Base-by-base conservation (phyloP, 2,329 filamentous ascomycete genomes). In the Blastomyces emzantsi region DNA sequence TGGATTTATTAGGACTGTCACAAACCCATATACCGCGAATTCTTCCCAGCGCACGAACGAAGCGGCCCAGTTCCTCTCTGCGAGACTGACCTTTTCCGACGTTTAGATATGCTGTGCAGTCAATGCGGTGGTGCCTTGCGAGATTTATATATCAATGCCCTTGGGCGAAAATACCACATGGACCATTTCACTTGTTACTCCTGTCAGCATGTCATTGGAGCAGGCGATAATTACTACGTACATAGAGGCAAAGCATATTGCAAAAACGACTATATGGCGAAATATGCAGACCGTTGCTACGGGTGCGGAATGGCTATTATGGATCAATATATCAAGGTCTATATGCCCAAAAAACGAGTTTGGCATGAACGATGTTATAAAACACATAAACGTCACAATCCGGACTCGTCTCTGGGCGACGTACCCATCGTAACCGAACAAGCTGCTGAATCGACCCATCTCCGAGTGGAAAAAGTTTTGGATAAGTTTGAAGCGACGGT, bases 311-410 rank as follows among this genome's bases (percentile, higher is more conserved):
- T 58, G 55, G 17, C 55, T 1, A 28, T 58, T 58, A 58, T 58
- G 55, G 55, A 58, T 43, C 55, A 58, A 13, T 58, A 58, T 43
- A 58, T 58, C 9, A 58, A 58, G 22, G 55, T 41, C 43, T 58
- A 58, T 43, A 39, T 36, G 13, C 55, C 55, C 2, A 58, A 22
- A 28, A 58, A 41, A 22, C 19, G 36, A 43, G 36, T 58, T 9
- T 58, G 55, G 55, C 55, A 58, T 58, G 36, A 43, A 41, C 36
- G 55, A 3, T 58, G 55, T 17, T 58, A 58, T 58, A 43, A 43
- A n/a, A 43, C 22, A 13, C 55, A 58, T 58, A 58, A 58, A 28
- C 55, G 55, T 25, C 55, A 58, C 36, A 58, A 58, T n/a, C 55
- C 55, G 22, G 36, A 15, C 11, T 41, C n/a, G n/a, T 28, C 55